These are phyloP conservation scores for Rhododendron mucronatum DNA, from an alignment of 148 eudicot species.

Conservation along the genomic window DNA sequence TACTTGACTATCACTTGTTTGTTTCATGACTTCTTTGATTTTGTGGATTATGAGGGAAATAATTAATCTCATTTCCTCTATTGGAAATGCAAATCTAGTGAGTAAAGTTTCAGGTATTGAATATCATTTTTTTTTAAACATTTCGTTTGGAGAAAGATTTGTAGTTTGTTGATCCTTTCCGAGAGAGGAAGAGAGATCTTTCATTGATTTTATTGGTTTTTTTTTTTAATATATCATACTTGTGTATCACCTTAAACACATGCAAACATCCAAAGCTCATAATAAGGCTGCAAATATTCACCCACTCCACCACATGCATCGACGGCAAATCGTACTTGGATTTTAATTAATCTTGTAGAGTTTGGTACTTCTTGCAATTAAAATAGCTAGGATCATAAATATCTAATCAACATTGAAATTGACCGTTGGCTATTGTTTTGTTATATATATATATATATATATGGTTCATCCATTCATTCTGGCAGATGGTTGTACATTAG, in stretches of 20 bases:
- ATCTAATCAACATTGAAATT: too few species aligned
- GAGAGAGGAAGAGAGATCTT: not conserved
- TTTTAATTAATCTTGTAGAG: not conserved
- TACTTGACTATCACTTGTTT: not conserved
- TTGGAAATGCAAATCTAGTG: not conserved
- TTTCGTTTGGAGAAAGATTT: not conserved
- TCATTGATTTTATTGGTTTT: not conserved
- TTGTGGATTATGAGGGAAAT: not conserved
- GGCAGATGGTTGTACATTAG: too few species aligned
- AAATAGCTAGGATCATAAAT: too few species aligned
- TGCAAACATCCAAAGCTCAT: not conserved
- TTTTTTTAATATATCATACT: not conserved
- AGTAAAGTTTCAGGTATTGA: not conserved
- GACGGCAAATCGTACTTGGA: not conserved
- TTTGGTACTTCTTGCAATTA: too few species aligned
- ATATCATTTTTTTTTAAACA: not conserved
- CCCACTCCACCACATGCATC: not conserved
- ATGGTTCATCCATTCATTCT: too few species aligned
- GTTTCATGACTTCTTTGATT: not conserved
- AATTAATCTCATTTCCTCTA: not conserved
- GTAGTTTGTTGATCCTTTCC: not conserved
- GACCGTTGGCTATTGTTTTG: too few species aligned
- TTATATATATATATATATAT: too few species aligned
- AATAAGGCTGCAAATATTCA: not conserved
- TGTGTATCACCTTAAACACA: not conserved